Percentiles rank a stretch among this genome's conserved stretches.
Evolutionary conservation across 2,329 filamentous ascomycete species (phyloP).

Genomic region (Alternaria sp.): DNA sequence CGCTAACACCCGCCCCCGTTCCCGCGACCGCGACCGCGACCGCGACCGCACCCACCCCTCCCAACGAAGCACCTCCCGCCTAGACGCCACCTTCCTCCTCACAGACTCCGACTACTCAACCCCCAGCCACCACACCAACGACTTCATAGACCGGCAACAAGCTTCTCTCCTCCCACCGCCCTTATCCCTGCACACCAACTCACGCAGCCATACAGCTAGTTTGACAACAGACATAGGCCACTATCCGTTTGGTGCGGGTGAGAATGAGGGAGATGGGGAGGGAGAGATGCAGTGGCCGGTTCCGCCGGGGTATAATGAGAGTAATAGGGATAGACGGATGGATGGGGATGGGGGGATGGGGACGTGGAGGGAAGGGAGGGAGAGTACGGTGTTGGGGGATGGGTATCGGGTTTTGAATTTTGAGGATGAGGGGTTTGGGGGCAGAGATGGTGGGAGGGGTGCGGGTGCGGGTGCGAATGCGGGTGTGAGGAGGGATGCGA

Average conservation of each 20-base stretch:
- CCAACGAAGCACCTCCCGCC: slow-evolving; percentile 2
- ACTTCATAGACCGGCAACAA: neutral
- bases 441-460: neutral
- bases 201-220: slow-evolving; percentile 16
- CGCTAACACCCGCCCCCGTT: slow-evolving; percentile 10
- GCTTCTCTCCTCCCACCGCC: slow-evolving; percentile 7
- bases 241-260: slow-evolving; percentile 20
- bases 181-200: neutral
- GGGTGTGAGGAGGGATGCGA: slow-evolving; percentile 7
- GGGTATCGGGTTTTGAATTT: neutral
- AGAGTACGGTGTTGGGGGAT: slow-evolving; percentile 12
- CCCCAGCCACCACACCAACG: neutral
- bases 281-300: slow-evolving; percentile 27
- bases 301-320: slow-evolving; percentile 24
- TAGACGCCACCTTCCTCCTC: slow-evolving; percentile 6
- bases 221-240: slow-evolving; percentile 18
- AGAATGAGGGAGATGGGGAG: slow-evolving; percentile 11
- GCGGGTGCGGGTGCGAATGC: neutral
- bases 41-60: neutral
- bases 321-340: slow-evolving; percentile 5
- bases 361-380: slow-evolving; percentile 4
- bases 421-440: neutral
- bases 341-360: neutral
- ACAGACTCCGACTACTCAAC: slow-evolving; percentile 9
- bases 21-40: neutral